Conservation (phyloP, 2,329 filamentous ascomycete genomes). For the Penicillium hordei region DNA sequence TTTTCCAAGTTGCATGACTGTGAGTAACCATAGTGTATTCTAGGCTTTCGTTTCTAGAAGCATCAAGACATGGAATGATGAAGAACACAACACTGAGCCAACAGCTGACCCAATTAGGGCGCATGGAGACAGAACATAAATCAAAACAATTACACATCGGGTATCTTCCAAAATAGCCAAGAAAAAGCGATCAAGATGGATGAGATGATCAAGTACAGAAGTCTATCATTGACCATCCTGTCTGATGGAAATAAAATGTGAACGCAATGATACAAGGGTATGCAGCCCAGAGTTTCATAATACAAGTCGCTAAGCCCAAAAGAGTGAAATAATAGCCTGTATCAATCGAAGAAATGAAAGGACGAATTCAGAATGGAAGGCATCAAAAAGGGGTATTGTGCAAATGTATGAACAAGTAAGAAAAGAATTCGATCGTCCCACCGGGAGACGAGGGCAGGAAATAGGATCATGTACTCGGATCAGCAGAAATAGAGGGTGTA, state of each 20-base stretch:
- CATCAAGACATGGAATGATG: background rate
- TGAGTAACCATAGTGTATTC: background rate
- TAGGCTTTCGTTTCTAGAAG: background rate
- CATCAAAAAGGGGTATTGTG: conserved; percentile 23
- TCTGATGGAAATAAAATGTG: background rate
- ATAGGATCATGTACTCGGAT: conserved; percentile 3
- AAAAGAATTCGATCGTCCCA: conserved; percentile 18
- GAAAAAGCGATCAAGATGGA: conserved; percentile 3
- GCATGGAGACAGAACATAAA: background rate
- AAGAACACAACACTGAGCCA: background rate
- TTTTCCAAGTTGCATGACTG: background rate
- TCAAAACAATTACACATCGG: conserved; percentile 23
- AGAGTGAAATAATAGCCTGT: conserved; percentile 5
- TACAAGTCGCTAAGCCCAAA: conserved; percentile 7
- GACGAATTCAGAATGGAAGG: conserved; percentile 12
- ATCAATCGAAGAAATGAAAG: conserved; percentile 8
- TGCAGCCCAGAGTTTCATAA: background rate
- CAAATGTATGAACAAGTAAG: conserved; percentile 14
- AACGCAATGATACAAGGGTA: background rate
- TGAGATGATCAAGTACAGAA: conserved; percentile 5
- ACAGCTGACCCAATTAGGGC: background rate
- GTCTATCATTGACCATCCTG: conserved; percentile 9
- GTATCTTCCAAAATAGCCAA: conserved; percentile 30
- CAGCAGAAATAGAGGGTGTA: background rate
- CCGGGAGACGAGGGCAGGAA: conserved; percentile 25